Evolutionary conservation across 371 early-diverging fungal species (phyloP), one percentile per base, ranked within the genome.

Genomic region (Chytridiales sp.): DNA sequence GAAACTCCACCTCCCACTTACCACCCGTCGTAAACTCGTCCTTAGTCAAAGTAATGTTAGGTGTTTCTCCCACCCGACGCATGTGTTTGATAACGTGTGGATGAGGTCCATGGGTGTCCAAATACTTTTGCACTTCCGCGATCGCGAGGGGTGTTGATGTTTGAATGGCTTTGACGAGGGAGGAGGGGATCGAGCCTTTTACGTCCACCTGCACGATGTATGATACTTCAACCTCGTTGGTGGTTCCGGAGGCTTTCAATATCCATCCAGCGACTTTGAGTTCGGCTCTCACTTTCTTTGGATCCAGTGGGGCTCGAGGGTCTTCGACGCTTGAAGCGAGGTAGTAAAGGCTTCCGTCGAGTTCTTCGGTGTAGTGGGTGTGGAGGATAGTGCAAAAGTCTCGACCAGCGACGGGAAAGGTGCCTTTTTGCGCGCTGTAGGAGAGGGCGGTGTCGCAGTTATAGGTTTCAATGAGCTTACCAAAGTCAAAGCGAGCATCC

Each of bases 131-230:
- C 36, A 51, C 36, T 13, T 51, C 52, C 4, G 6, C 13, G 22
- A 51, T 51, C 5, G 36, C 32, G 15, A n/a, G 22, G 31, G 52
- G 52, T 3, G 52, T 51, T 35, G n/a, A 30, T 6, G 52, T 17
- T 24, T 35, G 32, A 31, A 51, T 32, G 4, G 24, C 11, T 22
- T 51, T 51, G 9, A 51, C 17, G 4, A 51, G 52, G 4, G 52
- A n/a, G 17, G 41, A 29, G 1, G 68, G 66, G 47, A 72, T 58
- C 17, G 54, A 57, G n/a, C 72, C 72, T 35, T 72, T 72, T 24
- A 68, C 51, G 46, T 72, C 72, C 6, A 72, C 61, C n/a, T 72
- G 63, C 1, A 67, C 63, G 31, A 72, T 54, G 58, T 72, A 72
- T 27, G 63, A 47, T 4, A 48, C 49, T n/a, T n/a, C n/a, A n/a